phyloP scores from a whole-genome alignment of 169 alveolate species.

The Amoebophrya sp. region DNA sequence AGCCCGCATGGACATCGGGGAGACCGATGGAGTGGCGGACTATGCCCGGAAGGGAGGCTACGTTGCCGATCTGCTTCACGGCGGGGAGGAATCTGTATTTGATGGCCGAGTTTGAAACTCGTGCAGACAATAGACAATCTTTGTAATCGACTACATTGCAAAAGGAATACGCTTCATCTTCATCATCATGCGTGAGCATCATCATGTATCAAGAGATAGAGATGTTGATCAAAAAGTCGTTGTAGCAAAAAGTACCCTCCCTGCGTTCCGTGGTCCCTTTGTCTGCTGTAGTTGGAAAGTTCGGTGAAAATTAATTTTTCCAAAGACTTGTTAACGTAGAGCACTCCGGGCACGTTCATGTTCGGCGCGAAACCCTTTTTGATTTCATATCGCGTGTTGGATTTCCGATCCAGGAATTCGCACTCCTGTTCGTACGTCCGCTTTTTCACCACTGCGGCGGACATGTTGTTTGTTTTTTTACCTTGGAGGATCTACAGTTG shows the following conservation, averaged over 20 bases:
- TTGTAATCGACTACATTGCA: too few species aligned
- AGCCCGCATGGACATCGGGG: slow-evolving; percentile 62
- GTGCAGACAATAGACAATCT: too few species aligned
- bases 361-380: slow-evolving; percentile 67
- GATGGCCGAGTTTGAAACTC: too few species aligned
- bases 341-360: slow-evolving; percentile 69
- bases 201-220: too few species aligned
- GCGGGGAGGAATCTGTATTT: slow-evolving; percentile 81
- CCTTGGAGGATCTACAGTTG: too few species aligned
- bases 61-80: slow-evolving; percentile 74
- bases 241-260: too few species aligned
- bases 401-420: slow-evolving; percentile 32
- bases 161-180: too few species aligned
- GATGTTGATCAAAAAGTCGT: too few species aligned
- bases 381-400: background rate
- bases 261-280: slow-evolving; percentile 37
- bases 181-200: too few species aligned
- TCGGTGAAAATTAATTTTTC: slow-evolving; percentile 61
- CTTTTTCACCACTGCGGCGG: background rate
- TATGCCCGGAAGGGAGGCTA: slow-evolving; percentile 78
- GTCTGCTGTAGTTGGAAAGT: slow-evolving; percentile 49
- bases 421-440: slow-evolving; percentile 42
- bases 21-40: slow-evolving; percentile 68
- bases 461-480: too few species aligned
- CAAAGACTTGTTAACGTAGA: slow-evolving; percentile 63